These are phyloP conservation scores for Solanum peruvianum DNA, from an alignment of 257 asterid genomes.

Conservation along the genomic window DNA sequence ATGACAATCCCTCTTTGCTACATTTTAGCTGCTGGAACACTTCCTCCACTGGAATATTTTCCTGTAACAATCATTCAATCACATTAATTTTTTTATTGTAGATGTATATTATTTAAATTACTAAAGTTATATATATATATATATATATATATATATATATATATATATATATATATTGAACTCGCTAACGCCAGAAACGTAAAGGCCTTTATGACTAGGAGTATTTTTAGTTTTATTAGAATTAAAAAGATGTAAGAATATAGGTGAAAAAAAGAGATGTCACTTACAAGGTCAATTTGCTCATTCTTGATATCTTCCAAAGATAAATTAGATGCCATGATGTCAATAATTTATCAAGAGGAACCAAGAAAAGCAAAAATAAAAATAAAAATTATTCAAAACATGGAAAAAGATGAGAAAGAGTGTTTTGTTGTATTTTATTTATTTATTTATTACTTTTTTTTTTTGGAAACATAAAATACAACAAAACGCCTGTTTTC, in stretches of 20 bases:
- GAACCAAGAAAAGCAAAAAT: not conserved
- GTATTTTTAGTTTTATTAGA: not conserved
- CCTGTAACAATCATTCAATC: slow-evolving; percentile 20
- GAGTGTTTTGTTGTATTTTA: not conserved
- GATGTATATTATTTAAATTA: not conserved
- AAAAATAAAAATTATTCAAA: not conserved
- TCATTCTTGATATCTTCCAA: slow-evolving; percentile 56
- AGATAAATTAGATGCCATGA: slow-evolving; percentile 37
- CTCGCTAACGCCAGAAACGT: not conserved
- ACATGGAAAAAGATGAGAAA: not conserved
- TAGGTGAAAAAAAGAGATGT: not conserved
- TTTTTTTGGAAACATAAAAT: not conserved
- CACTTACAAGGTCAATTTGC: slow-evolving; percentile 52
- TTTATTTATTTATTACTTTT: not conserved
- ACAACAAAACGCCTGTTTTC: not conserved
- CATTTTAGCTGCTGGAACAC: slow-evolving; percentile 55
- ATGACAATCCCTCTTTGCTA: slow-evolving; percentile 46
- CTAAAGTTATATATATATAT: no score
- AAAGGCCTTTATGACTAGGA: not conserved
- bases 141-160: not conserved
- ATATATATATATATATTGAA: not conserved
- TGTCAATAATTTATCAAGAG: not conserved
- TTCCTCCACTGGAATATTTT: slow-evolving; percentile 61
- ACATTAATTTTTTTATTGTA: no score
- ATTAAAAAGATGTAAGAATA: not conserved